phyloP scores from a whole-genome alignment of 768 basidiomycete species.

The Dacryopinax primogenitus region DNA sequence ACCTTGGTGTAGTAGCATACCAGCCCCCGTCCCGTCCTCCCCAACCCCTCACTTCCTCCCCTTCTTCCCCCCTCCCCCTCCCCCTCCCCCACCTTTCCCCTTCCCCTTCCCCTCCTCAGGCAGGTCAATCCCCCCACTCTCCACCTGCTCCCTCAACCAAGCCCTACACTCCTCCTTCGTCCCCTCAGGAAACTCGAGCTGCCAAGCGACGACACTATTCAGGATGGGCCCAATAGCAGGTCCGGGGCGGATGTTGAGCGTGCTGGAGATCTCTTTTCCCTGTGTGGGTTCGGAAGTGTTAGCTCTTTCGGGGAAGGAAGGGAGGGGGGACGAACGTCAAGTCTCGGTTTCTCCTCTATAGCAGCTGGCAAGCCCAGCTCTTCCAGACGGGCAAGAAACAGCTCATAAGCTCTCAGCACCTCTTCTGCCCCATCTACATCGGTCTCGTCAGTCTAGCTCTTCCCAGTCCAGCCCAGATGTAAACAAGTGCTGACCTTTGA shows the following conservation, averaged over 20 bases:
- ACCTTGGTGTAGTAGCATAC: no score
- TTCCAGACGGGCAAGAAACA: constrained; percentile 46
- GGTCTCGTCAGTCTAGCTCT: constrained; percentile 17
- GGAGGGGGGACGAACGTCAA: constrained; percentile 49
- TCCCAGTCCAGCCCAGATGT: constrained; percentile 16
- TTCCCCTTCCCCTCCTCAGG: not conserved
- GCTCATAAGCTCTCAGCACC: constrained; percentile 53
- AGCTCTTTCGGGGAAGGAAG: not conserved
- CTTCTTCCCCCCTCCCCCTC: not conserved
- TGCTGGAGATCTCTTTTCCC: constrained; percentile 54
- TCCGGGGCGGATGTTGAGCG: constrained; percentile 49
- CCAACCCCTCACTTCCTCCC: not conserved
- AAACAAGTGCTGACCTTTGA: constrained; percentile 13
- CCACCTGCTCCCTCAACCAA: constrained; percentile 50
- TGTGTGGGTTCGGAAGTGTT: constrained; percentile 24
- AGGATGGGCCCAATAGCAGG: constrained; percentile 56
- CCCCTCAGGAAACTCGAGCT: constrained; percentile 58
- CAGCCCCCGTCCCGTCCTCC: not conserved
- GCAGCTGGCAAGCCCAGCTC: constrained; percentile 45
- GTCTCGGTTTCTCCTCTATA: constrained; percentile 57
- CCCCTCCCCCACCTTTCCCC: not conserved
- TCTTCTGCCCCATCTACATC: constrained; percentile 34
- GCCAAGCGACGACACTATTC: constrained; percentile 68
- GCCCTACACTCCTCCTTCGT: constrained; percentile 51
- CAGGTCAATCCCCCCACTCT: not conserved